Conservation (phyloP, 768 basidiomycete species). For the Neoboletus magnificus region DNA sequence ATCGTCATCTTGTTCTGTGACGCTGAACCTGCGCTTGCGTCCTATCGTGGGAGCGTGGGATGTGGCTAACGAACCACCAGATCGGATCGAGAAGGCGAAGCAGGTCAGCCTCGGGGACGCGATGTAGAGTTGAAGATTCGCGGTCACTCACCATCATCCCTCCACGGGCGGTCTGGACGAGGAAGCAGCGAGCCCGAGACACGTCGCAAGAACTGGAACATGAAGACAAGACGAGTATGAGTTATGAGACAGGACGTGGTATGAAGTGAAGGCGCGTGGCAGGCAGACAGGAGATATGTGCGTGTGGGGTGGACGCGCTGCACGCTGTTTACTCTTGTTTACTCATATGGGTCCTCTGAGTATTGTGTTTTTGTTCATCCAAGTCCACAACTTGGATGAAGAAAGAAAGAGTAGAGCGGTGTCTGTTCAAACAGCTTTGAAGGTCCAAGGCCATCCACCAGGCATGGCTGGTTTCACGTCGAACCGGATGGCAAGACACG, state of each 20-base stretch:
- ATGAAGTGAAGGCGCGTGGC: constrained; percentile 2
- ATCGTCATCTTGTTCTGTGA: constrained; percentile 38
- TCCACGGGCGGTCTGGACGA: constrained; percentile 72
- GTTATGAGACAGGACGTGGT: not conserved
- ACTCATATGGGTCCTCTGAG: not conserved
- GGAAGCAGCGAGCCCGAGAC: constrained; percentile 69
- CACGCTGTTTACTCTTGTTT: constrained; percentile 28
- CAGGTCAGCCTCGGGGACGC: constrained; percentile 9
- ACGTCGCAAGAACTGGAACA: constrained; percentile 72
- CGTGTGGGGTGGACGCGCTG: not conserved
- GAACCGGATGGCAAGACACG: too few species aligned
- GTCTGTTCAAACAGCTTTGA: not conserved
- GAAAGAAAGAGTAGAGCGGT: not conserved
- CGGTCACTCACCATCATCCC: constrained; percentile 61
- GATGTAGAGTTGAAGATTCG: constrained; percentile 7
- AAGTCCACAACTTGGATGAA: not conserved
- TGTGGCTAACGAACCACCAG: constrained; percentile 46
- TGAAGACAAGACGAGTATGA: constrained; percentile 1
- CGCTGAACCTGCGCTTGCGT: constrained; percentile 62
- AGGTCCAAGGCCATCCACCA: too few species aligned
- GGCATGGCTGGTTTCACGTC: too few species aligned
- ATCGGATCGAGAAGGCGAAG: constrained; percentile 8
- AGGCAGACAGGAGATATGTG: constrained; percentile 2
- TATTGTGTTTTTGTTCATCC: not conserved
- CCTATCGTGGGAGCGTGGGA: constrained; percentile 70